A percentile compares a stretch with the other conserved stretches of the same genome.
These are phyloP conservation scores for Calocera cornea DNA, from an alignment of 768 basidiomycete genomes.

Conservation along the genomic window DNA sequence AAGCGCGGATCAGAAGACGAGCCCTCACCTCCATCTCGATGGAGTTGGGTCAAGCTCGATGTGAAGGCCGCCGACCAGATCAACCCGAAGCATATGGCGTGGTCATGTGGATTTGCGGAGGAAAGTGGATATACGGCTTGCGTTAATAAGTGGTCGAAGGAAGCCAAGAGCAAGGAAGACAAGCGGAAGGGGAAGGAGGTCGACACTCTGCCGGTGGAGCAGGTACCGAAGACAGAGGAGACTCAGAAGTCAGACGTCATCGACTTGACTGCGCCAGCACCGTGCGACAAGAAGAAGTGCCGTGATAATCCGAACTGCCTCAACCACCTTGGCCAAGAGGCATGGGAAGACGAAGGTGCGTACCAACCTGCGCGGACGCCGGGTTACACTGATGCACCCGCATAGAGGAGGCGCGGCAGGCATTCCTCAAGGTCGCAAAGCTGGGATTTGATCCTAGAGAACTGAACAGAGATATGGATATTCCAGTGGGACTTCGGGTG, in stretches of 20 bases:
- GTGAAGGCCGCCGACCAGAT: conserved; percentile 13
- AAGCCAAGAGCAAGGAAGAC: not conserved
- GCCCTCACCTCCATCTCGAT: conserved; percentile 6
- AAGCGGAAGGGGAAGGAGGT: conserved; percentile 9
- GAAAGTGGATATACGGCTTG: conserved; percentile 5
- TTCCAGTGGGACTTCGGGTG: conserved; percentile 71
- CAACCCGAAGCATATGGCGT: conserved; percentile 14
- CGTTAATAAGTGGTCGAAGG: not conserved
- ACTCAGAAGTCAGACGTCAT: not conserved
- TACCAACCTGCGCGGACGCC: conserved; percentile 1
- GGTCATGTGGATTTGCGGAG: conserved; percentile 17
- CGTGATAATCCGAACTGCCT: conserved; percentile 70
- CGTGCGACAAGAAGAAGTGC: conserved; percentile 52
- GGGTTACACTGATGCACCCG: conserved; percentile 14
- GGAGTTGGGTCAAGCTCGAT: conserved; percentile 19
- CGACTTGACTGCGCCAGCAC: not conserved
- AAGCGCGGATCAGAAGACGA: not conserved
- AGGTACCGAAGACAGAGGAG: not conserved
- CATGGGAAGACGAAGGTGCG: conserved; percentile 63
- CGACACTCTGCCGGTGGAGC: not conserved
- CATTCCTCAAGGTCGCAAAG: conserved; percentile 40
- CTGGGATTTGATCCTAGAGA: conserved; percentile 44
- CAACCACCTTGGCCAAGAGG: conserved; percentile 73
- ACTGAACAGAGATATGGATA: conserved; percentile 35
- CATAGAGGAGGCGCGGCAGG: conserved; percentile 36